Conservation (phyloP, 176 grass and related monocot genomes). For the Poa annua region DNA sequence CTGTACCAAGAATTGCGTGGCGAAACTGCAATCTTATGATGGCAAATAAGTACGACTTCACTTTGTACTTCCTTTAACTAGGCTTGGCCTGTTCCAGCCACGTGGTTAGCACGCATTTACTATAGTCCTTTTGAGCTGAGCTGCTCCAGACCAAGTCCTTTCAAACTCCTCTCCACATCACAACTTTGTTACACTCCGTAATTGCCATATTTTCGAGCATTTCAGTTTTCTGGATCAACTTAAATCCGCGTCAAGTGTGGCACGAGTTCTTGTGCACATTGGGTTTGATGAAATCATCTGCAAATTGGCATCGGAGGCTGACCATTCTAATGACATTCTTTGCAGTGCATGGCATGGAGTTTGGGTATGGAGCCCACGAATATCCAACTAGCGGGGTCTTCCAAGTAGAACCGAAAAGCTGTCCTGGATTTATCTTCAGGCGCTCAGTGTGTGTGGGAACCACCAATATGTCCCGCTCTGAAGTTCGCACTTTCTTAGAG, state of each 20-base stretch:
- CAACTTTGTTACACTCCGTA: neutral
- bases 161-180: neutral
- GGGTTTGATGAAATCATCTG: neutral
- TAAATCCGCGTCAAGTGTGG: neutral
- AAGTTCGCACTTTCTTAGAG: slow-evolving; percentile 72
- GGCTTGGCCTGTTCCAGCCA: neutral
- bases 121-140: neutral
- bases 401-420: slow-evolving; percentile 84
- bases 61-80: neutral
- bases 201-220: neutral
- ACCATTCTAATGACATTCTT: slow-evolving; percentile 9
- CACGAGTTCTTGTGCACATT: neutral
- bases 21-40: neutral
- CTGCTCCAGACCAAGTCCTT: neutral
- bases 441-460: slow-evolving; percentile 76
- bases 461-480: slow-evolving; percentile 61
- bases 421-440: slow-evolving; percentile 84
- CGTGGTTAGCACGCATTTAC: neutral
- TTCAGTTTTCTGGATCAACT: neutral
- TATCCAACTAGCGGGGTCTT: slow-evolving; percentile 84
- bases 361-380: slow-evolving; percentile 89
- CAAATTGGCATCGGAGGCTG: neutral
- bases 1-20: neutral
- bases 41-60: neutral
- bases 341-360: slow-evolving; percentile 90